These are phyloP conservation scores for Pestalotiopsis sp. DNA, from an alignment of 2,329 filamentous ascomycete genomes.

Conservation along the genomic window DNA sequence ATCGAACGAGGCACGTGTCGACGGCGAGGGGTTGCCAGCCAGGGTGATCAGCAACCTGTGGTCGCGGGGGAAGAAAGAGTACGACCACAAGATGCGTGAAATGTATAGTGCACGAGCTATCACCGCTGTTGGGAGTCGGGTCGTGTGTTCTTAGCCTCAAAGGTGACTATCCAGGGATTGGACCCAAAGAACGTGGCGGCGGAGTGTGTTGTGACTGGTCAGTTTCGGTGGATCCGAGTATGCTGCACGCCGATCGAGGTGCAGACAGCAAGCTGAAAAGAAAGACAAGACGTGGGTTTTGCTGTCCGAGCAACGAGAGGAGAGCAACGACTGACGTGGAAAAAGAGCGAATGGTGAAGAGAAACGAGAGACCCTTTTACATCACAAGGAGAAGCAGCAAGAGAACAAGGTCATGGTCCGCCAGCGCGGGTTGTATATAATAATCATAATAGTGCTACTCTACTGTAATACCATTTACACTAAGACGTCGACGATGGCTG, in stretches of 20 bases:
- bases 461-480: no score
- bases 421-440: not conserved
- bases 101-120: not conserved
- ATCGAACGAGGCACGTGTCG: not conserved
- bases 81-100: not conserved
- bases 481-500: no score
- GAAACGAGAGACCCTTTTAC: not conserved
- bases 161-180: not conserved
- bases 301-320: not conserved
- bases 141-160: not conserved
- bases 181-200: not conserved
- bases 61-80: not conserved
- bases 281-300: not conserved
- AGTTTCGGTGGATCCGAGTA: slow-evolving; percentile 10
- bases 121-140: not conserved
- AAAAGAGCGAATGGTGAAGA: not conserved
- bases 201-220: not conserved
- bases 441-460: no score
- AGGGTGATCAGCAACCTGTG: not conserved
- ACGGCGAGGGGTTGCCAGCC: not conserved
- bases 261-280: not conserved
- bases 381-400: not conserved
- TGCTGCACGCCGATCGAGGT: not conserved
- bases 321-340: not conserved
- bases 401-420: not conserved